Evolutionary conservation across 768 basidiomycete species (phyloP).

Genomic region (Mrakia hoshinonis): DNA sequence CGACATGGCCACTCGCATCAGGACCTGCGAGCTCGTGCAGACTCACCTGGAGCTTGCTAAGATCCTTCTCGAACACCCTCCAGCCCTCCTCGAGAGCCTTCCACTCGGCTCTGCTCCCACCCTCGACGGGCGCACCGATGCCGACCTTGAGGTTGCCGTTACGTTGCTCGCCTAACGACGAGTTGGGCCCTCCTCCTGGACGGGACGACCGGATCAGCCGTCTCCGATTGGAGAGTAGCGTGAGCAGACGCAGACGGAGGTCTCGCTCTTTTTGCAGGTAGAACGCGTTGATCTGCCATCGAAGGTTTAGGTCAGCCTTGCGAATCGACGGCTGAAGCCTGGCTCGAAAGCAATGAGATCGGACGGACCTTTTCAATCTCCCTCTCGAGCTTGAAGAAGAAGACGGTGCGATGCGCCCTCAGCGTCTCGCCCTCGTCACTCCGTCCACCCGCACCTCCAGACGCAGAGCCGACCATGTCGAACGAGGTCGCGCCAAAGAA

Average conservation of each 20-base stretch:
- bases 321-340: not conserved
- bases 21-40: not conserved
- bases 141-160: not conserved
- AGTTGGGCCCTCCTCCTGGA: not conserved
- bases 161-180: not conserved
- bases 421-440: slow-evolving; percentile 65
- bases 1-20: too few relatives aligned
- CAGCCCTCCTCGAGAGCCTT: slow-evolving; percentile 94
- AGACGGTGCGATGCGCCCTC: slow-evolving; percentile 89
- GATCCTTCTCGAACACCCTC: slow-evolving; percentile 81
- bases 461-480: not conserved
- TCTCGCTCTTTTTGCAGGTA: slow-evolving; percentile 97
- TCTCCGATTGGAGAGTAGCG: slow-evolving; percentile 84
- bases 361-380: slow-evolving; percentile 83
- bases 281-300: slow-evolving; percentile 81
- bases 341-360: not conserved
- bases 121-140: slow-evolving; percentile 30
- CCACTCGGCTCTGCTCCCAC: slow-evolving; percentile 69
- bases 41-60: slow-evolving; percentile 83
- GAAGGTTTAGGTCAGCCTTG: not conserved
- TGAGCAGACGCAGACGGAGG: slow-evolving; percentile 81
- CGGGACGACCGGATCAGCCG: slow-evolving; percentile 44
- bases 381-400: slow-evolving; percentile 96
- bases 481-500: not conserved
- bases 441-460: not conserved